phyloP scores from a whole-genome alignment of 768 basidiomycete genomes.

The Dentipellis fragilis region DNA sequence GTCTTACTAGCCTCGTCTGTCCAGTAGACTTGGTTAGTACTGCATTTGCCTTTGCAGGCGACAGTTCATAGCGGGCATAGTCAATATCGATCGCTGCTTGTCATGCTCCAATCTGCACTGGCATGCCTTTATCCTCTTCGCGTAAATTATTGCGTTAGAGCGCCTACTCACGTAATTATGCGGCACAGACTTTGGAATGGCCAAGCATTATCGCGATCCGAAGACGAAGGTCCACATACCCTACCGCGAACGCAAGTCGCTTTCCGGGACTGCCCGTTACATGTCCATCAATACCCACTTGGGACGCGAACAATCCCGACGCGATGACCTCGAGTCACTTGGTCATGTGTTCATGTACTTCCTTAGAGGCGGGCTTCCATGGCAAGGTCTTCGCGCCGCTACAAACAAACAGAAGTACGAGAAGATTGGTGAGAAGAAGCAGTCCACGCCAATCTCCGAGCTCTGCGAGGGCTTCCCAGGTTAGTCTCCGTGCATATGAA shows the following conservation, averaged over 20 bases:
- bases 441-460: slow-evolving; percentile 84
- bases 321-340: slow-evolving; percentile 93
- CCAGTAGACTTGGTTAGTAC: no score
- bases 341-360: slow-evolving; percentile 99
- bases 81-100: no score
- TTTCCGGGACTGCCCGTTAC: slow-evolving; percentile 95
- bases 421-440: slow-evolving; percentile 99
- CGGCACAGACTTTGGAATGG: slow-evolving; percentile 91
- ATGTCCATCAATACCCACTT: slow-evolving; percentile 99
- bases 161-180: slow-evolving; percentile 9
- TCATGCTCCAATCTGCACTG: no score
- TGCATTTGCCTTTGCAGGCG: no score
- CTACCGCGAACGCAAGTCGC: slow-evolving; percentile 95
- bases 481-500: slow-evolving; percentile 26
- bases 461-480: slow-evolving; percentile 96
- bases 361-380: slow-evolving; percentile 88
- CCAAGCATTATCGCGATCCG: slow-evolving; percentile 97
- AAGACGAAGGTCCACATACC: slow-evolving; percentile 97
- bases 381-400: slow-evolving; percentile 95
- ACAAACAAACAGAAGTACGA: slow-evolving; percentile 99
- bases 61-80: no score
- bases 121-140: not conserved
- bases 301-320: slow-evolving; percentile 87
- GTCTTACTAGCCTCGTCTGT: no score
- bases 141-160: not conserved